Percentiles rank a stretch among this genome's conserved stretches.
Conservation (phyloP, 805 yeast species). For the Candida nonsorbophila region DNA sequence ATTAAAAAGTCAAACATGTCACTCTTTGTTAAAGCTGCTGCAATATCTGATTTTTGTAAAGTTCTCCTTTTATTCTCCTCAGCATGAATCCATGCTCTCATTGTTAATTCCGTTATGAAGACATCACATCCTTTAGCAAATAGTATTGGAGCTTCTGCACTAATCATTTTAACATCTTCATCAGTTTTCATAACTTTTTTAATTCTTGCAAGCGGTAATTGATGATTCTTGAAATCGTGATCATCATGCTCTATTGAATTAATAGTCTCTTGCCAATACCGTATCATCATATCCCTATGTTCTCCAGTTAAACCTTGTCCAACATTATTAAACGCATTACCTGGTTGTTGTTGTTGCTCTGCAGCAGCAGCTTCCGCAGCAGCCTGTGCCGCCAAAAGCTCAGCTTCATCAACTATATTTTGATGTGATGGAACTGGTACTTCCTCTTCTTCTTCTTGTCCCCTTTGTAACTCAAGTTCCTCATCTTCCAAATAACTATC, state of each 20-base stretch:
- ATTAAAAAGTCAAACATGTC: slow-evolving; percentile 97
- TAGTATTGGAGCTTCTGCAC: slow-evolving; percentile 96
- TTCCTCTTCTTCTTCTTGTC: slow-evolving; percentile 2
- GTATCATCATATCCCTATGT: slow-evolving; percentile 85
- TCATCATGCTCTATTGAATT: slow-evolving; percentile 83
- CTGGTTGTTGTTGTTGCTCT: slow-evolving; percentile 42
- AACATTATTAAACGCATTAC: slow-evolving; percentile 78
- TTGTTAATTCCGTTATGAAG: slow-evolving; percentile 92
- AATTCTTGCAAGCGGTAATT: slow-evolving; percentile 90
- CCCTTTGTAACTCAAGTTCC: slow-evolving; percentile 4
- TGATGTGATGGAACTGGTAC: slow-evolving; percentile 10
- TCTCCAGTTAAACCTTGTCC: slow-evolving; percentile 87
- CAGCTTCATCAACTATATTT: slow-evolving; percentile 35
- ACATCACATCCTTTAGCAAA: slow-evolving; percentile 98
- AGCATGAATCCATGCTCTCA: slow-evolving; percentile 99
- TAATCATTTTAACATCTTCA: slow-evolving; percentile 94
- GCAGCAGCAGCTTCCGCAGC: slow-evolving; percentile 45
- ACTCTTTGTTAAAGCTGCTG: slow-evolving; percentile 87
- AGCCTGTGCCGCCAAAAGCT: slow-evolving; percentile 39
- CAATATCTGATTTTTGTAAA: slow-evolving; percentile 88
- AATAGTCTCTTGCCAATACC: slow-evolving; percentile 96
- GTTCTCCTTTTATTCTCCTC: slow-evolving; percentile 95
- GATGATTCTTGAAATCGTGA: slow-evolving; percentile 91
- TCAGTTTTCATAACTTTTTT: slow-evolving; percentile 98
- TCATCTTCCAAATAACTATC: slow-evolving; percentile 10